phyloP scores from a whole-genome alignment of 2,329 filamentous ascomycete genomes.

The Aureobasidium sp. region DNA sequence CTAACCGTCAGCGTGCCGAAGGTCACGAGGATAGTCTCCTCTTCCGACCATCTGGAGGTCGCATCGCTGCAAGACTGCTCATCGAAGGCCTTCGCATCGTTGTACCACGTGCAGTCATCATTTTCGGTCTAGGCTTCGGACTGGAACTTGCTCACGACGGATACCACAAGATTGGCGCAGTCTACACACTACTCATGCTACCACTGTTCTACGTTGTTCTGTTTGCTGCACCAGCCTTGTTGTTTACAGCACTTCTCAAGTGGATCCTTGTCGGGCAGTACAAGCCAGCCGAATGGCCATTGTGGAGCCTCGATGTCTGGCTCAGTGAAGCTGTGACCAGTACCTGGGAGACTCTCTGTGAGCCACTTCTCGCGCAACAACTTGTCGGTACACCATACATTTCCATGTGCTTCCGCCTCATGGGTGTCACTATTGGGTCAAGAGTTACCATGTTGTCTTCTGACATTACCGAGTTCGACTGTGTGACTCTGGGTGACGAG shows the following conservation, averaged over 20 bases:
- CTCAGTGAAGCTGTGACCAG: not conserved
- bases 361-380: not conserved
- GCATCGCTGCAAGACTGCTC: not conserved
- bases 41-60: not conserved
- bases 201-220: not conserved
- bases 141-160: not conserved
- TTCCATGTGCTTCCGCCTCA: slow-evolving; percentile 1
- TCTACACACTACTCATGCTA: not conserved
- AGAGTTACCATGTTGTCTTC: not conserved
- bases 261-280: not conserved
- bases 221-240: not conserved
- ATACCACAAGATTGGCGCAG: not conserved
- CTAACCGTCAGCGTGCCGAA: not conserved
- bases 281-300: not conserved
- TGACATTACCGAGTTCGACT: not conserved
- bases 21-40: not conserved
- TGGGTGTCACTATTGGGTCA: not conserved
- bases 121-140: not conserved
- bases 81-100: slow-evolving; percentile 4
- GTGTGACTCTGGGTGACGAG: not conserved
- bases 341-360: not conserved
- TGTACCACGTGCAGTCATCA: not conserved
- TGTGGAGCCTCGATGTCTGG: not conserved
- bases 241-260: not conserved
- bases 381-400: not conserved